Conservation (phyloP, 1,284 basidiomycete species). For the Cutaneotrichosporon sp. region DNA sequence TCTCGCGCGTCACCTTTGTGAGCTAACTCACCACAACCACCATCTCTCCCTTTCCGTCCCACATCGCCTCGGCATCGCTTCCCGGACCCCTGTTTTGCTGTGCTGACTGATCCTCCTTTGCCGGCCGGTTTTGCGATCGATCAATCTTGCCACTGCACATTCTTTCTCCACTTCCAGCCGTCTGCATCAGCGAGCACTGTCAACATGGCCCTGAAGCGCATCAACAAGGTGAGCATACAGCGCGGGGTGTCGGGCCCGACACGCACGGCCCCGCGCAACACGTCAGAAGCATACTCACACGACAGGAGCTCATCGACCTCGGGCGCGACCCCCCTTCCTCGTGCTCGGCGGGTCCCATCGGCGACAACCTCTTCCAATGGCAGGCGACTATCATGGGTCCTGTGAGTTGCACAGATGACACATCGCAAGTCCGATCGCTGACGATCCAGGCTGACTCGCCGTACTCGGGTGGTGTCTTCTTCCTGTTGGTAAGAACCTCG, state of each 20-base stretch:
- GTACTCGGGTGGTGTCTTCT: conserved; percentile 94
- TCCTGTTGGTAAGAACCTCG: conserved; percentile 61
- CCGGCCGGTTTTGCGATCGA: background rate
- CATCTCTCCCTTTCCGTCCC: background rate
- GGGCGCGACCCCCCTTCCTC: conserved; percentile 95
- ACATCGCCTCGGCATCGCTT: conserved; percentile 19
- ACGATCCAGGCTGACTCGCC: conserved; percentile 81
- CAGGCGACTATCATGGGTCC: conserved; percentile 98
- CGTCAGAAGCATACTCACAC: conserved; percentile 25
- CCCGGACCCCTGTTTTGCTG: background rate
- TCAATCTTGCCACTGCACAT: conserved; percentile 11
- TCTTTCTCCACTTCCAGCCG: conserved; percentile 7
- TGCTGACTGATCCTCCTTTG: background rate
- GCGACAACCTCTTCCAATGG: conserved; percentile 97
- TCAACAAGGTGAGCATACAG: conserved; percentile 79
- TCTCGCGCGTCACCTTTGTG: conserved; percentile 2
- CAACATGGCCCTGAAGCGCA: conserved; percentile 91
- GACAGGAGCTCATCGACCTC: conserved; percentile 93
- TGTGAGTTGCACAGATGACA: conserved; percentile 59
- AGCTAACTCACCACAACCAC: background rate
- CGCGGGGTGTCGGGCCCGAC: background rate
- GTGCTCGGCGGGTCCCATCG: conserved; percentile 92
- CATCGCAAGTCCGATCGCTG: background rate
- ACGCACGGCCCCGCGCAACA: conserved; percentile 1
- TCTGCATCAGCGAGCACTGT: background rate